A percentile compares a stretch with the other conserved stretches of the same genome.
Evolutionary conservation across 805 yeast genomes (phyloP).

Genomic region (Candida boidinii): DNA sequence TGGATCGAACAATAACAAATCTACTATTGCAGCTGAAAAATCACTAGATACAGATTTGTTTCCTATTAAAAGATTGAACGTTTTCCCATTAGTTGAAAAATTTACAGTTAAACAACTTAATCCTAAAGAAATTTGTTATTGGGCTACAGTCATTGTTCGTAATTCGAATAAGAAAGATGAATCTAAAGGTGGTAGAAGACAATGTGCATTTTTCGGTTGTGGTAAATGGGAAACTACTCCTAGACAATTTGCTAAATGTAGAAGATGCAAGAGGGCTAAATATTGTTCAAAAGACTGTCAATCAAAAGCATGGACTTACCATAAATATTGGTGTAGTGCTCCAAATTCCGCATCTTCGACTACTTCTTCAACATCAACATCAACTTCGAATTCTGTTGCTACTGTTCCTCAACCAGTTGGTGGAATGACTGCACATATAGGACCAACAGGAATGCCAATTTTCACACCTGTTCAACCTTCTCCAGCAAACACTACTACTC

Average conservation of each 20-base stretch:
- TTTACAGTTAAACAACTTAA: slow-evolving; percentile 62
- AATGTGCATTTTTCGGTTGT: slow-evolving; percentile 89
- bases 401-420: slow-evolving; percentile 1
- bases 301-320: slow-evolving; percentile 84
- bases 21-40: too few relatives aligned
- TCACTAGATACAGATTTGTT: slow-evolving; percentile 14
- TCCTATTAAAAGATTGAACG: slow-evolving; percentile 46
- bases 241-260: slow-evolving; percentile 88
- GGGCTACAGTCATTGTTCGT: slow-evolving; percentile 98
- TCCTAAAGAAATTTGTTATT: slow-evolving; percentile 77
- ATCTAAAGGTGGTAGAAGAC: slow-evolving; percentile 78
- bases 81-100: slow-evolving; percentile 88
- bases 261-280: slow-evolving; percentile 90
- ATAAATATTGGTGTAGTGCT: slow-evolving; percentile 83
- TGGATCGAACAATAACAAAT: too few relatives aligned
- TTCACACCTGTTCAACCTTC: not conserved
- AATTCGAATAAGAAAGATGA: slow-evolving; percentile 93
- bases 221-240: slow-evolving; percentile 92
- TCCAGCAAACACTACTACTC: not conserved
- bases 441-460: too few relatives aligned
- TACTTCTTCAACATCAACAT: slow-evolving; percentile 12
- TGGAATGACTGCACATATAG: slow-evolving; percentile 3
- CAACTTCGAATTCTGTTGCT: slow-evolving; percentile 1
- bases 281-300: slow-evolving; percentile 93
- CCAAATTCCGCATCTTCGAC: slow-evolving; percentile 9